Base-by-base conservation (phyloP, 1,139 yeast species). In the Debaryomyces sp. region DNA sequence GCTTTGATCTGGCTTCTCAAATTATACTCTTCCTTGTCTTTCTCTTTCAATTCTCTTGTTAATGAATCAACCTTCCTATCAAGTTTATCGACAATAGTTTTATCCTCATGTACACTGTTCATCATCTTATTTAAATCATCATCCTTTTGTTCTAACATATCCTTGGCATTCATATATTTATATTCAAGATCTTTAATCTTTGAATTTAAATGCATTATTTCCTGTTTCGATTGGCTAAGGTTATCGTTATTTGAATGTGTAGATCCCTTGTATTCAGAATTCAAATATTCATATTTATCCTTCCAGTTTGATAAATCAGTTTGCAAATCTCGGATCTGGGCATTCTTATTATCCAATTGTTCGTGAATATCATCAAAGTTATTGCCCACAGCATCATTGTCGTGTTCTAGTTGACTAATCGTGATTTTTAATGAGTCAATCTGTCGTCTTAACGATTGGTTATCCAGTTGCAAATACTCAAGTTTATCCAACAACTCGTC, bases 1-100 rank as follows among this genome's bases (percentile, higher is more conserved):
- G 63, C 53, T 38, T 58, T 55, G n/a, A 68, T 56, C 47, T 67
- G 69, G 7, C 56, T 58, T 45, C 63, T 59, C 46, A 64, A 52
- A 39, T 50, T 55, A 37, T 48, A 53, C 49, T 62, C 66, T 41
- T 57, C 64, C 21, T 50, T 55, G 46, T 60, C 68, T 49, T 59
- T 62, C 5, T 57, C 60, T 47, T 57, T 55, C 41, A 68, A 49
- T 34, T 65, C 67, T 13, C 46, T 45, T 23, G 46, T 44, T 32
- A 61, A 52, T 2, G 52, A 40, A 9, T 50, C 53, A 30, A 61
- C 41, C 26, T 48, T 56, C 39, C 45, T 43, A 23, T 50, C 48
- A 29, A 58, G 49, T 10, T 53, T 40, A 35, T 48, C 47, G 15
- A 46, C 26, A 26, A 32, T 29, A 12, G 12, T n/a, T 18, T 43